These are phyloP conservation scores for Thecamonas trahens DNA, from an alignment of 78 protist species.

Conservation along the genomic window DNA sequence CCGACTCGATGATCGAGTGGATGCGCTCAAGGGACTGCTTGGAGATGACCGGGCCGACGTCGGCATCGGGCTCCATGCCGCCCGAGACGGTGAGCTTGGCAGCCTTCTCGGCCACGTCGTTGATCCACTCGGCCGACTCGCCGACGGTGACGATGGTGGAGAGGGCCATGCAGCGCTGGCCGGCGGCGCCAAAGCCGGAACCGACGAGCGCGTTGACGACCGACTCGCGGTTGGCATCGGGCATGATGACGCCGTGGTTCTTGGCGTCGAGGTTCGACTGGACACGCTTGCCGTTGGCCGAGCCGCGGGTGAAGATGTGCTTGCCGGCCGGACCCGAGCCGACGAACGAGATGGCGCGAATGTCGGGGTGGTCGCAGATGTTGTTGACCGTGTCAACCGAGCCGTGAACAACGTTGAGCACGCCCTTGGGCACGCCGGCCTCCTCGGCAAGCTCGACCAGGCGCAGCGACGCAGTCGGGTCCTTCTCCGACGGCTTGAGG, in stretches of 20 bases:
- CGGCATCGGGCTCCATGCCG: constrained; percentile 42
- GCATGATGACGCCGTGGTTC: constrained; percentile 94
- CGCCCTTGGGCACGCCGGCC: constrained; percentile 91
- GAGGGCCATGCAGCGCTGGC: constrained; percentile 99
- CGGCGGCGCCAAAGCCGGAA: constrained; percentile 96
- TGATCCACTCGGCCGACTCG: constrained; percentile 63
- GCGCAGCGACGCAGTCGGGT: constrained; percentile 38
- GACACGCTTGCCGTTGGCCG: constrained; percentile 89
- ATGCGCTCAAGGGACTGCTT: constrained; percentile 64
- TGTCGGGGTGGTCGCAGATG: constrained; percentile 81
- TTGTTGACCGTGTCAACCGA: constrained; percentile 75
- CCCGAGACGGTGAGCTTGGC: constrained; percentile 26
- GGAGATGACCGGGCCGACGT: constrained; percentile 90
- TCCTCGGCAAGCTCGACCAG: constrained; percentile 73
- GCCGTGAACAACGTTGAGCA: constrained; percentile 66
- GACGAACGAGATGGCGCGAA: constrained; percentile 94
- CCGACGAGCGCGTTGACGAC: constrained; percentile 72
- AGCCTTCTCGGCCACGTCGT: constrained; percentile 74
- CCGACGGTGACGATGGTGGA: constrained; percentile 90
- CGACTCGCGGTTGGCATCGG: constrained; percentile 82
- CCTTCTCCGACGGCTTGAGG: constrained; percentile 94
- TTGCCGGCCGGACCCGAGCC: constrained; percentile 77
- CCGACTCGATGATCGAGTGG: constrained; percentile 28
- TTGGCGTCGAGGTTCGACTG: constrained; percentile 94
- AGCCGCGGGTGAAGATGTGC: constrained; percentile 77